Base-by-base conservation (phyloP, 306 rosid species). In the Trichosanthes truncata region DNA sequence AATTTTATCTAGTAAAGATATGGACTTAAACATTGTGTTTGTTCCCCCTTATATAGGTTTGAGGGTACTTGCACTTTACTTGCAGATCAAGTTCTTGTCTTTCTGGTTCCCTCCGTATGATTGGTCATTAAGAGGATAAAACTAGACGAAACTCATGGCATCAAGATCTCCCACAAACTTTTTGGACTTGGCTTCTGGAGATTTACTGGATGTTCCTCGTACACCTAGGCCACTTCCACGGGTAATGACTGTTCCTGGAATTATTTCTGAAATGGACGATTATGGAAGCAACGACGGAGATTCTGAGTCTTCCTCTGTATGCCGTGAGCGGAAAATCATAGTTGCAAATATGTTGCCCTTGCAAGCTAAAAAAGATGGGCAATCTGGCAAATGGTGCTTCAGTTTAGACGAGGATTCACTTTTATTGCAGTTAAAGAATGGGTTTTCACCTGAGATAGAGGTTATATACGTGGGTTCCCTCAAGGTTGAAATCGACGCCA, bases 171-270 rank as follows among this genome's bases (percentile, higher is more conserved):
- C 36, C 51, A 18, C 82, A 35, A 79, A 79, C 53, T 67, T 79
- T 65, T 67, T 79, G 66, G 77, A 67, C 65, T 46, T 79, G 77
- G 82, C 82, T 49, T 79, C 76, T 49, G 82, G 77, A 35, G 76
- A 79, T 23, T 67, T 79, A 53, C 45, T 79, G 77, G 82, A 79
- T 79, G 46, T 79, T 15, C 82, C 82, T 51, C 76, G 76, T 67
- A 67, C 77, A 33, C 82, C 82, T n/a, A 66, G 49, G 53, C 53
- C 77, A 33, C 36, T 79, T 52, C 77, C 82, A 48, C 76, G 82
- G 11, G 82, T 79, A 67, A 79, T 79, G 82, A 79, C 82, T 79
- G 82, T 52, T 49, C 77, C 82, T 67, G 82, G 82, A 66, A 79
- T 79, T 33, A 79, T 79, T 65, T 79, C 82, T 36, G 82, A 79